Percentiles rank a stretch among this genome's conserved stretches.
Conservation (phyloP, 257 asterid species). For the Solanum commersonii region DNA sequence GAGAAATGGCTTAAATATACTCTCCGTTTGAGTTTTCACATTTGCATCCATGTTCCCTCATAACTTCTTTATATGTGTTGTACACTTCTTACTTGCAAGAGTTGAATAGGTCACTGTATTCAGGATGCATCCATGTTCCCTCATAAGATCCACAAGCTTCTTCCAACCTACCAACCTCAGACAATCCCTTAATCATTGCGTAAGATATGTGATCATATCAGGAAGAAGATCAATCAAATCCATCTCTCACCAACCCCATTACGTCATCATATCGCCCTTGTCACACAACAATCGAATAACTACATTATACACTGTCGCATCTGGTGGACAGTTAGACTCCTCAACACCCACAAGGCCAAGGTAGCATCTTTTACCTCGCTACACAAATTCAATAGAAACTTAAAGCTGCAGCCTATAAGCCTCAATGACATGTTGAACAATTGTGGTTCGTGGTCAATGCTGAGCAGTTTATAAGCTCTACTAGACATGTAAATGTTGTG, state of each 20-base stretch:
- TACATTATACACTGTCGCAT: not conserved
- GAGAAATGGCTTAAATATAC: not conserved
- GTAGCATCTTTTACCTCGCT: no score
- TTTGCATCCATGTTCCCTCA: not conserved
- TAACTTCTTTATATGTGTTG: not conserved
- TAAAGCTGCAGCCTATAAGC: no score
- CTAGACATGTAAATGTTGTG: no score
- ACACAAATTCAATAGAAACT: no score
- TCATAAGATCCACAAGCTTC: constrained; percentile 53
- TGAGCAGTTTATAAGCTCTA: no score
- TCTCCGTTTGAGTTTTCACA: not conserved
- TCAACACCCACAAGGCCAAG: no score
- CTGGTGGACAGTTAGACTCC: no score
- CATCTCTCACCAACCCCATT: constrained; percentile 62
- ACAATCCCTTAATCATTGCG: constrained; percentile 16
- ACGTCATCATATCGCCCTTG: constrained; percentile 37
- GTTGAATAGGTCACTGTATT: constrained; percentile 47
- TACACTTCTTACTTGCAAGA: not conserved
- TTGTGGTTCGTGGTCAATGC: no score
- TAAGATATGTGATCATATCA: constrained; percentile 47
- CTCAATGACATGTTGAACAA: no score
- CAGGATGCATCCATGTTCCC: constrained; percentile 46
- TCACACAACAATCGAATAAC: constrained; percentile 38
- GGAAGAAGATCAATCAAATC: constrained; percentile 58
- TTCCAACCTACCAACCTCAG: constrained; percentile 53